Conservation (phyloP, 768 basidiomycete species). For the Lentinula sp. region DNA sequence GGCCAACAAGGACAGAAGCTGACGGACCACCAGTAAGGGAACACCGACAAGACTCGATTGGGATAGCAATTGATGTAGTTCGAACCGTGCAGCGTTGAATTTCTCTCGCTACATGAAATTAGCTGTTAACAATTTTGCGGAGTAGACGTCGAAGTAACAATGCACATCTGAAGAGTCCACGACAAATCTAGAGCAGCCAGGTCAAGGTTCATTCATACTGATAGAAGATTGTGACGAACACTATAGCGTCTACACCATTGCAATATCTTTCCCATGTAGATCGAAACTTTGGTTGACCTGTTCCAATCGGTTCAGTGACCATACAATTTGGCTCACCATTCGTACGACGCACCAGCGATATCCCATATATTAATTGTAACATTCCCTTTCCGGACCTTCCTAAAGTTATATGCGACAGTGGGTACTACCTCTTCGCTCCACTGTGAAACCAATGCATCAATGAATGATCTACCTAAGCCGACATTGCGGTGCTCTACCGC, state of each 20-base stretch:
- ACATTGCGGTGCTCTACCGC: slow-evolving; percentile 10
- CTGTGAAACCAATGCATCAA: slow-evolving; percentile 30
- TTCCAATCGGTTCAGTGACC: not conserved
- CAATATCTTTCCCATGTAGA: slow-evolving; percentile 97
- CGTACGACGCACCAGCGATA: slow-evolving; percentile 65
- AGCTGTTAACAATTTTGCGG: not conserved
- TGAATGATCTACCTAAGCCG: not conserved
- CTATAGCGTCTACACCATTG: slow-evolving; percentile 85
- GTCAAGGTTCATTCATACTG: not conserved
- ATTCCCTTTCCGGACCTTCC: slow-evolving; percentile 84
- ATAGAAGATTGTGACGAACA: slow-evolving; percentile 44
- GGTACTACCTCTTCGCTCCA: slow-evolving; percentile 98
- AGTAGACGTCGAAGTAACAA: slow-evolving; percentile 5
- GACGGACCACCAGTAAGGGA: slow-evolving; percentile 73
- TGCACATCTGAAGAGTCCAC: slow-evolving; percentile 86
- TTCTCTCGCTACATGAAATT: slow-evolving; percentile 53
- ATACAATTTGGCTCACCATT: not conserved
- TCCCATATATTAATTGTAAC: slow-evolving; percentile 95
- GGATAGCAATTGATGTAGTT: slow-evolving; percentile 72
- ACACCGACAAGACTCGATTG: slow-evolving; percentile 64
- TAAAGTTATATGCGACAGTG: slow-evolving; percentile 89
- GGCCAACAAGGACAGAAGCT: not conserved
- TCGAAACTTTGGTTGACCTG: slow-evolving; percentile 89
- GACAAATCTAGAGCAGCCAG: slow-evolving; percentile 58
- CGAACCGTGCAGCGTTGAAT: slow-evolving; percentile 78